Conservation (phyloP, 768 basidiomycete genomes). For the Rhodosporidiobolus odoratus region DNA sequence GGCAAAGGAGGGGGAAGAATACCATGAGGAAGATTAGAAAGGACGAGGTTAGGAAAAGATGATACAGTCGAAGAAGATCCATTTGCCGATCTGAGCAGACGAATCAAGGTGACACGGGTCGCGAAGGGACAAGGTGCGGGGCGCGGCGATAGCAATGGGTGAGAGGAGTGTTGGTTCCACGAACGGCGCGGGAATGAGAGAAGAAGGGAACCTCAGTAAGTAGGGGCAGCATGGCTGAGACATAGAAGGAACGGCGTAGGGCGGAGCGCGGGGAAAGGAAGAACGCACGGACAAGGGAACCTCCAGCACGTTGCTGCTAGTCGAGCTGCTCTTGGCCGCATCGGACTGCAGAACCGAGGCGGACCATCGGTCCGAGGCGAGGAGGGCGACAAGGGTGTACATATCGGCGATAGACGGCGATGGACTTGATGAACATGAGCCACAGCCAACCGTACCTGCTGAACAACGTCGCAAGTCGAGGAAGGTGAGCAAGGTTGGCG, state of each 20-base stretch:
- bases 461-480: too few relatives aligned
- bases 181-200: too few relatives aligned
- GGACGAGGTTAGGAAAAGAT: too few relatives aligned
- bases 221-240: too few relatives aligned
- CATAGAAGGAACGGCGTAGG: background rate
- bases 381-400: slow-evolving; percentile 94
- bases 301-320: slow-evolving; percentile 69
- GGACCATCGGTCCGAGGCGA: slow-evolving; percentile 82
- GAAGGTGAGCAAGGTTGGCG: background rate
- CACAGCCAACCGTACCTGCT: slow-evolving; percentile 86
- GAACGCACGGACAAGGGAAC: slow-evolving; percentile 58
- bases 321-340: slow-evolving; percentile 48
- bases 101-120: background rate
- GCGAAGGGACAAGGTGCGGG: too few relatives aligned
- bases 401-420: slow-evolving; percentile 98
- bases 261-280: background rate
- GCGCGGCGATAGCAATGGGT: background rate
- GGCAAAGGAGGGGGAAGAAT: slow-evolving; percentile 93
- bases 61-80: slow-evolving; percentile 97
- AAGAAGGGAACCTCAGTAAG: background rate
- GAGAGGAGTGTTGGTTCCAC: too few relatives aligned
- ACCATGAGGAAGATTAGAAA: too few relatives aligned
- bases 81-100: slow-evolving; percentile 64
- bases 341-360: slow-evolving; percentile 83
- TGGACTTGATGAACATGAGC: slow-evolving; percentile 85